These are phyloP conservation scores for Cyclocybe cylindracea DNA, from an alignment of 768 basidiomycete genomes.

Conservation along the genomic window DNA sequence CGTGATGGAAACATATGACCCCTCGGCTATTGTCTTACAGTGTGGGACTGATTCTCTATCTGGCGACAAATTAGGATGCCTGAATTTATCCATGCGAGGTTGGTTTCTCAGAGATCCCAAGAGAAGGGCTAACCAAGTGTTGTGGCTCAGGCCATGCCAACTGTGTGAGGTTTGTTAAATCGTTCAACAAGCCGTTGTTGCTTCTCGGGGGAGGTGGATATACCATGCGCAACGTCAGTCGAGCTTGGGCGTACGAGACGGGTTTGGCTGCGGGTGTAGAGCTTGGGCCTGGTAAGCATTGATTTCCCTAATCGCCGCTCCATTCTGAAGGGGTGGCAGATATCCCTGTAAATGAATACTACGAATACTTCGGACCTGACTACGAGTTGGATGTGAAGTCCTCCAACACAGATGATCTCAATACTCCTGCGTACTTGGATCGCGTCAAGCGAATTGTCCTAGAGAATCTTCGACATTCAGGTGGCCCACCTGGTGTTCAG, in stretches of 20 bases:
- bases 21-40: constrained; percentile 93
- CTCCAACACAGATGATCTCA: constrained; percentile 95
- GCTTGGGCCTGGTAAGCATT: constrained; percentile 70
- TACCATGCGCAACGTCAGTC: constrained; percentile 96
- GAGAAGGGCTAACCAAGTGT: neutral
- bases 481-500: constrained; percentile 91
- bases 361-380: constrained; percentile 98
- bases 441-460: constrained; percentile 91
- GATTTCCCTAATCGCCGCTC: neutral
- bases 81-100: constrained; percentile 97
- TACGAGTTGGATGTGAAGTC: constrained; percentile 94
- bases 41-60: constrained; percentile 97
- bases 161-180: constrained; percentile 96
- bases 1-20: constrained; percentile 94
- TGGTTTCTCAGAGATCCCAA: neutral
- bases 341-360: constrained; percentile 98
- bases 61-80: constrained; percentile 93
- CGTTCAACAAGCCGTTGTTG: constrained; percentile 91
- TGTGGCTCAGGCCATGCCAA: constrained; percentile 80
- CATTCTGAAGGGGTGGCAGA: constrained; percentile 42
- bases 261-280: constrained; percentile 98
- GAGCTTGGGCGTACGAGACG: constrained; percentile 98
- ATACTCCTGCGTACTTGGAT: constrained; percentile 89
- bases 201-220: constrained; percentile 97
- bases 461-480: constrained; percentile 84